Conservation (phyloP, 495 filamentous ascomycete genomes). For the Penicillium pulvis region DNA sequence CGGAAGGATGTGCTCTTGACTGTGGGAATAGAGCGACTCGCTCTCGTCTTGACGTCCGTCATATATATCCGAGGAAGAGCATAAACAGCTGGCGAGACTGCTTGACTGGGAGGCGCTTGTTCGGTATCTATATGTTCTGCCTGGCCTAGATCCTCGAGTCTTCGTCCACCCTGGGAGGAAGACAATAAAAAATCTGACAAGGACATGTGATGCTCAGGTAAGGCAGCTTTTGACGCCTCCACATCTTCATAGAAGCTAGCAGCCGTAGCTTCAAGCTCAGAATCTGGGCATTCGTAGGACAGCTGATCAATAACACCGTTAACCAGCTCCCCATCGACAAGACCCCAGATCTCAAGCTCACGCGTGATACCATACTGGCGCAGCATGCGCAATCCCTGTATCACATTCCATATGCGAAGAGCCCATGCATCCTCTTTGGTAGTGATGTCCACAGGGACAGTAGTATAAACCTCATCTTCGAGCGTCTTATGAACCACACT, state of each 20-base stretch:
- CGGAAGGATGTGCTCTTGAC: slow-evolving; percentile 65
- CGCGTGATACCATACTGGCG: slow-evolving; percentile 78
- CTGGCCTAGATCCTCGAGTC: slow-evolving; percentile 34
- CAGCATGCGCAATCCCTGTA: slow-evolving; percentile 79
- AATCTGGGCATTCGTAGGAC: slow-evolving; percentile 74
- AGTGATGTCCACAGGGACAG: slow-evolving; percentile 68
- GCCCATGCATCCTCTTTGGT: slow-evolving; percentile 84
- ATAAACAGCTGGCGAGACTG: slow-evolving; percentile 28
- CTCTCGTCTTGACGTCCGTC: slow-evolving; percentile 86
- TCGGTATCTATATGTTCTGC: slow-evolving; percentile 9
- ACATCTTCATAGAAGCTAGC: slow-evolving; percentile 37
- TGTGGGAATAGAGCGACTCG: slow-evolving; percentile 59
- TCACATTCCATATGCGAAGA: slow-evolving; percentile 86
- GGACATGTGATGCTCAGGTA: slow-evolving; percentile 58
- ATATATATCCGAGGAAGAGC: slow-evolving; percentile 63
- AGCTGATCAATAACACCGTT: slow-evolving; percentile 91
- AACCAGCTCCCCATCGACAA: slow-evolving; percentile 78
- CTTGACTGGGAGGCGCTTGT: slow-evolving; percentile 1
- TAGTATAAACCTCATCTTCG: slow-evolving; percentile 80
- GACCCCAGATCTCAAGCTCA: slow-evolving; percentile 92
- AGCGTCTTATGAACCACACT: slow-evolving; percentile 76
- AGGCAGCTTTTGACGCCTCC: slow-evolving; percentile 34
- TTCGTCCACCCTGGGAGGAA: slow-evolving; percentile 41
- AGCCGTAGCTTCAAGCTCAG: slow-evolving; percentile 60
- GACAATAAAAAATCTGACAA: slow-evolving; percentile 53